Percentiles rank a stretch among this genome's conserved stretches.
These are phyloP conservation scores for Neurospora cerealis DNA, from an alignment of 495 filamentous ascomycete species.

Conservation along the genomic window DNA sequence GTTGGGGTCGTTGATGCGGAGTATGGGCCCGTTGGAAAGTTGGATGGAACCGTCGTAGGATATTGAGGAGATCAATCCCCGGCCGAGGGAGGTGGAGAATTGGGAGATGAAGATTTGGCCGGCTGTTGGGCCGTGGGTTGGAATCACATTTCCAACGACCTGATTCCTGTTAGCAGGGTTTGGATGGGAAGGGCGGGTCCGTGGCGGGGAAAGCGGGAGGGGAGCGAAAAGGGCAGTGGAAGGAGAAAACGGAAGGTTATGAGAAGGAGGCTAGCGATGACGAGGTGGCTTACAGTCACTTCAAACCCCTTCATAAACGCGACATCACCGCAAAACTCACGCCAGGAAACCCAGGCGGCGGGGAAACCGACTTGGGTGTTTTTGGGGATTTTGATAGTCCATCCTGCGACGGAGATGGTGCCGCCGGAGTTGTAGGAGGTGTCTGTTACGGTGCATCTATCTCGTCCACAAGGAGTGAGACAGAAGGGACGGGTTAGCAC, in stretches of 20 bases:
- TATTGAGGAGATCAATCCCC: slow-evolving; percentile 26
- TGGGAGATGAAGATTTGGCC: slow-evolving; percentile 25
- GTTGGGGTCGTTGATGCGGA: slow-evolving; percentile 36
- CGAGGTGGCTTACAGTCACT: slow-evolving; percentile 19
- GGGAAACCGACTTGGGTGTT: slow-evolving; percentile 34
- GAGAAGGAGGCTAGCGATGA: no score
- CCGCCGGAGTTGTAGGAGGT: slow-evolving; percentile 29
- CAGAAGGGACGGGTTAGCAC: background rate
- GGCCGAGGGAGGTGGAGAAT: slow-evolving; percentile 19
- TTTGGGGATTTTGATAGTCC: slow-evolving; percentile 28
- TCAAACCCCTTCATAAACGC: slow-evolving; percentile 19
- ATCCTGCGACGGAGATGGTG: slow-evolving; percentile 26
- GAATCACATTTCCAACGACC: slow-evolving; percentile 28
- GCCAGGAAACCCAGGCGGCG: slow-evolving; percentile 27
- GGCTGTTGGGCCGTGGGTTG: slow-evolving; percentile 18
- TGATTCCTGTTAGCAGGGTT: background rate
- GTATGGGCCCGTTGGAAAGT: slow-evolving; percentile 17
- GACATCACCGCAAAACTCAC: slow-evolving; percentile 19
- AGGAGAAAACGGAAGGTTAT: no score
- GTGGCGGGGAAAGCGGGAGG: no score
- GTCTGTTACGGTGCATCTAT: slow-evolving; percentile 16
- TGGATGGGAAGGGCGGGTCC: no score
- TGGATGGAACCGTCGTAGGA: slow-evolving; percentile 19
- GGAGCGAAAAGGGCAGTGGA: no score
- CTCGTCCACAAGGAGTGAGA: background rate